Conservation (phyloP, 2,329 filamentous ascomycete genomes). For the Xylaria hypoxylon region DNA sequence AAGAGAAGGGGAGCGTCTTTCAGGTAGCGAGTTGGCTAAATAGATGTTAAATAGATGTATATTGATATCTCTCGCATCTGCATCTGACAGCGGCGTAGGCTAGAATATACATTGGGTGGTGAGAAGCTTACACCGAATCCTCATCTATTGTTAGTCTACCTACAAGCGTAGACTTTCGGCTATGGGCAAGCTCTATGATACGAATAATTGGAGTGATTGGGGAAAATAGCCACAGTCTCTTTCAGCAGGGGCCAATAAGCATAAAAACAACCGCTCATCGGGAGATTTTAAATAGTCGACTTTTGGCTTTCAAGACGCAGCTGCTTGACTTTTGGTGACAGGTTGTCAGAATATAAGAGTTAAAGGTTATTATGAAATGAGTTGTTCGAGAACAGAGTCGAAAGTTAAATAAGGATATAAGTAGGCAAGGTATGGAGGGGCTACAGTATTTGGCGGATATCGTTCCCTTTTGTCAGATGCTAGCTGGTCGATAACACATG, state of each 20-base stretch:
- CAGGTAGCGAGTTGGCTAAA: slow-evolving; percentile 13
- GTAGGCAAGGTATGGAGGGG: slow-evolving; percentile 19
- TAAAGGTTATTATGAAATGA: neutral
- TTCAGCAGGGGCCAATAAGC: neutral
- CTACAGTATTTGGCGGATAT: slow-evolving; percentile 26
- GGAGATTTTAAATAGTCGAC: neutral
- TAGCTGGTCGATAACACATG: slow-evolving; percentile 17
- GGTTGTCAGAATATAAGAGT: neutral
- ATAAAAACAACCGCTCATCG: slow-evolving; percentile 5
- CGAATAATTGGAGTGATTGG: slow-evolving; percentile 10
- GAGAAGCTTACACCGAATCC: slow-evolving; percentile 27
- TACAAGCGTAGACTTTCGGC: slow-evolving; percentile 21
- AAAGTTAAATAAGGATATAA: slow-evolving; percentile 17
- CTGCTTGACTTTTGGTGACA: neutral
- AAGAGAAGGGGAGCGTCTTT: slow-evolving; percentile 1
- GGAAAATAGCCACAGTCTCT: neutral
- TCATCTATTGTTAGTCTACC: slow-evolving; percentile 26
- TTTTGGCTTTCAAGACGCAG: neutral
- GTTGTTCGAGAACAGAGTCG: neutral
- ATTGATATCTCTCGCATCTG: slow-evolving; percentile 10
- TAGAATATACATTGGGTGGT: neutral
- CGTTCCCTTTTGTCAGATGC: slow-evolving; percentile 31
- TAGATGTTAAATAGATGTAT: slow-evolving; percentile 13
- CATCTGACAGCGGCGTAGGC: slow-evolving; percentile 1
- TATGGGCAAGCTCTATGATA: slow-evolving; percentile 14